Evolutionary conservation across 2,329 filamentous ascomycete species (phyloP).

Genomic region (Penicillium nordicum): DNA sequence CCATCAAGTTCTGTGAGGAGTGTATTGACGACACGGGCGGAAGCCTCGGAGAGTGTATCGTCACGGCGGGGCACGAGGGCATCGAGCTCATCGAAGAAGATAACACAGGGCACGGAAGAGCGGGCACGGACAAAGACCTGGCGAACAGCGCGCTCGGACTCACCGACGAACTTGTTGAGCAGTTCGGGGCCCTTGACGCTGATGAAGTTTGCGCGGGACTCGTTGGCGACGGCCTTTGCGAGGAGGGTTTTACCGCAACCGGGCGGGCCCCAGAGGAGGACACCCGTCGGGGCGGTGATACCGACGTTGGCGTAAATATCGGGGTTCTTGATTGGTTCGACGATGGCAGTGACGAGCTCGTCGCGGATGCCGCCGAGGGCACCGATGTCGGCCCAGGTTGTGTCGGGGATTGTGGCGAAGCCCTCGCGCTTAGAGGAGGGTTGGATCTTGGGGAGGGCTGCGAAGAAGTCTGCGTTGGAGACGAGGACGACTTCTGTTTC

Average conservation of each 20-base stretch:
- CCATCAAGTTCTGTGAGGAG: constrained; percentile 93
- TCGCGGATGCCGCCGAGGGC: constrained; percentile 75
- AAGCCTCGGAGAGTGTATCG: constrained; percentile 73
- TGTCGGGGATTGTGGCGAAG: constrained; percentile 89
- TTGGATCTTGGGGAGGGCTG: constrained; percentile 70
- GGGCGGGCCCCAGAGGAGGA: constrained; percentile 92
- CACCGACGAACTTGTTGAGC: constrained; percentile 95
- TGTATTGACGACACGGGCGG: constrained; percentile 87
- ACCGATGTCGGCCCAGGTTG: constrained; percentile 90
- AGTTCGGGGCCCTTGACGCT: constrained; percentile 95
- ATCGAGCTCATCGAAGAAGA: constrained; percentile 98
- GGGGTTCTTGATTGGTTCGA: constrained; percentile 81
- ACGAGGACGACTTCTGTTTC: constrained; percentile 57
- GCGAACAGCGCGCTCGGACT: constrained; percentile 87
- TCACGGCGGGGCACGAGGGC: constrained; percentile 83
- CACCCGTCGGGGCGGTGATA: constrained; percentile 76
- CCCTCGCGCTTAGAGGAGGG: constrained; percentile 86
- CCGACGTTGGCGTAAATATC: constrained; percentile 73
- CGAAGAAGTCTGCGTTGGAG: constrained; percentile 66
- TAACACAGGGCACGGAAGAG: constrained; percentile 82
- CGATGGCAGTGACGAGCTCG: constrained; percentile 79
- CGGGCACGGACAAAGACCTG: constrained; percentile 88
- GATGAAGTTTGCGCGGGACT: constrained; percentile 96
- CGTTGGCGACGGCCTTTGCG: constrained; percentile 92
- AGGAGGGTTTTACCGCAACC: constrained; percentile 96